A percentile compares a stretch with the other conserved stretches of the same genome.
These are phyloP conservation scores for Botrytis porri DNA, from an alignment of 2,329 filamentous ascomycete genomes.

Conservation along the genomic window DNA sequence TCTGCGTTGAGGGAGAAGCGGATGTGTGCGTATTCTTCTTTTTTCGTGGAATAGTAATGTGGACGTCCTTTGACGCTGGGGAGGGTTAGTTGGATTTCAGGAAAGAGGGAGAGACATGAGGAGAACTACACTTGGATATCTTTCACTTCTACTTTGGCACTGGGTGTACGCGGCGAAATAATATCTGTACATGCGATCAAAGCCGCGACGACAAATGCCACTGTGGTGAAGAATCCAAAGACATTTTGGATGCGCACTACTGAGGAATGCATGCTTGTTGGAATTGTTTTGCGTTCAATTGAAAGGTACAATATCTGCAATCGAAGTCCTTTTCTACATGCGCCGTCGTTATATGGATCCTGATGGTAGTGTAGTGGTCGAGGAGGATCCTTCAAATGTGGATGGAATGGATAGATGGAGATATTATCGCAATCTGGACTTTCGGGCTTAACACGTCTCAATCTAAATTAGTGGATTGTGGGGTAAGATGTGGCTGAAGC, in stretches of 20 bases:
- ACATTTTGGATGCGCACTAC: conserved; percentile 84
- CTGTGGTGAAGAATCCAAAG: conserved; percentile 97
- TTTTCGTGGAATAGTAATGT: conserved; percentile 91
- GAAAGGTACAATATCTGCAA: background rate
- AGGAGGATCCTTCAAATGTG: background rate
- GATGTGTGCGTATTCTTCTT: conserved; percentile 93
- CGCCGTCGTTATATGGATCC: background rate
- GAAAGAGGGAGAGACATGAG: background rate
- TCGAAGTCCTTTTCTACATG: conserved; percentile 5
- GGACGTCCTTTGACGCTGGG: conserved; percentile 79
- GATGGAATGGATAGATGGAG: background rate
- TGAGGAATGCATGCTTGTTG: conserved; percentile 67
- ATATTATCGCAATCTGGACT: conserved; percentile 16
- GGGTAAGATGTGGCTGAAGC: conserved; percentile 26
- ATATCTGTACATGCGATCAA: conserved; percentile 81
- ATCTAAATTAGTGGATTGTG: conserved; percentile 25
- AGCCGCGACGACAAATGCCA: conserved; percentile 75
- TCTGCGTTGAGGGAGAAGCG: conserved; percentile 92
- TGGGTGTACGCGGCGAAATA: conserved; percentile 65
- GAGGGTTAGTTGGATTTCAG: background rate
- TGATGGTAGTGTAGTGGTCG: background rate
- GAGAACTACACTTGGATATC: conserved; percentile 78
- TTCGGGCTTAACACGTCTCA: conserved; percentile 29
- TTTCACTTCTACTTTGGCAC: conserved; percentile 60
- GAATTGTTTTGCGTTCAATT: background rate